Evolutionary conservation across 495 filamentous ascomycete species (phyloP).

Genomic region (Aspergillus taichungensis): DNA sequence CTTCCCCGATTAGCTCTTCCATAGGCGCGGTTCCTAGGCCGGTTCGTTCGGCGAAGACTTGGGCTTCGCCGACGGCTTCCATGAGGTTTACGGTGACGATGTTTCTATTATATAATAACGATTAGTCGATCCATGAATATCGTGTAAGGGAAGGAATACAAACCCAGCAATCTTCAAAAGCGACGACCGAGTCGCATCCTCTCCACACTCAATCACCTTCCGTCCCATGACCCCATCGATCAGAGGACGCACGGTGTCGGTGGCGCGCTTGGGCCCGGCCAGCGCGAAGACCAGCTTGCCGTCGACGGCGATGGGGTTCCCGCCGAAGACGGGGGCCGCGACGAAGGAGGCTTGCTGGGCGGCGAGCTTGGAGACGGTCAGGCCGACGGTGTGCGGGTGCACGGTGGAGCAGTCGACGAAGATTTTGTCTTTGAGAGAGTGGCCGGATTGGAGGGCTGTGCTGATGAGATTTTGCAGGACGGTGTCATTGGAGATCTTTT

Average conservation of each 20-base stretch:
- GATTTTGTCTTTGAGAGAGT: slow-evolving; percentile 35
- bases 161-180: slow-evolving; percentile 39
- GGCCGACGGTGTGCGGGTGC: slow-evolving; percentile 30
- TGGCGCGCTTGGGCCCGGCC: slow-evolving; percentile 28
- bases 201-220: slow-evolving; percentile 39
- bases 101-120: too few species aligned
- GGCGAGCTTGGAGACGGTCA: slow-evolving; percentile 26
- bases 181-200: slow-evolving; percentile 37
- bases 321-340: slow-evolving; percentile 38
- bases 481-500: slow-evolving; percentile 34
- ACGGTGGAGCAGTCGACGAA: slow-evolving; percentile 44
- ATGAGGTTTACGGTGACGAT: slow-evolving; percentile 40
- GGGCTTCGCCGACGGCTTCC: slow-evolving; percentile 45
- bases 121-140: too few species aligned
- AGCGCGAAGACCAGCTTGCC: slow-evolving; percentile 42
- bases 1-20: slow-evolving; percentile 42
- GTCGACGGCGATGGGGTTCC: slow-evolving; percentile 34
- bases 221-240: slow-evolving; percentile 40
- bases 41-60: slow-evolving; percentile 47
- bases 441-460: slow-evolving; percentile 20
- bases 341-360: slow-evolving; percentile 29
- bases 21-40: slow-evolving; percentile 41
- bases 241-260: slow-evolving; percentile 30
- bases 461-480: slow-evolving; percentile 31
- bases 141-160: not conserved